These are phyloP conservation scores for Rhodamnia argentea DNA, from an alignment of 345 rosid species.

Conservation along the genomic window DNA sequence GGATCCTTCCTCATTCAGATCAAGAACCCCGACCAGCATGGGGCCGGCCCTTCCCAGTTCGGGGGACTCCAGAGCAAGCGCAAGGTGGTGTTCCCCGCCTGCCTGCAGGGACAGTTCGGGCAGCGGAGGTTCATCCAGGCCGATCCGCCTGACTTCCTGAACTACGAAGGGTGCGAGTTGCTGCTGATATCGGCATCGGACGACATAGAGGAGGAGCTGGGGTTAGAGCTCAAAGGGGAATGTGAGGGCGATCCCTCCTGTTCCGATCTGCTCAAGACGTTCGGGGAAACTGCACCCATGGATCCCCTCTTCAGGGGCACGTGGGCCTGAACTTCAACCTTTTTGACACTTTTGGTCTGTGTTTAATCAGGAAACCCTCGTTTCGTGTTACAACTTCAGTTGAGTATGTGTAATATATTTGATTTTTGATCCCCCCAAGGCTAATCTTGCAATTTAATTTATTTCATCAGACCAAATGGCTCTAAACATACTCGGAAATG, in stretches of 20 bases:
- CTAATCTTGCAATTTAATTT: neutral
- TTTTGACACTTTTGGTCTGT: neutral
- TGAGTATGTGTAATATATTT: neutral
- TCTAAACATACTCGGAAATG: neutral
- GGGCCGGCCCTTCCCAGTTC: slow-evolving; percentile 8
- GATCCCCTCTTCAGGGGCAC: slow-evolving; percentile 40
- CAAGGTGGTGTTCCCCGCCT: slow-evolving; percentile 56
- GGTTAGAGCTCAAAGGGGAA: slow-evolving; percentile 28
- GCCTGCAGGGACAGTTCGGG: slow-evolving; percentile 44
- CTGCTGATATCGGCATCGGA: slow-evolving; percentile 55
- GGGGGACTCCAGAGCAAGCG: slow-evolving; percentile 52
- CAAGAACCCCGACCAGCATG: slow-evolving; percentile 43
- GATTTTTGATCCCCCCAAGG: neutral
- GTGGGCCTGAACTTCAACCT: slow-evolving; percentile 26
- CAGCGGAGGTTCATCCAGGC: slow-evolving; percentile 30
- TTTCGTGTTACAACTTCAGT: too few relatives aligned
- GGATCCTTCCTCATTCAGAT: slow-evolving; percentile 66
- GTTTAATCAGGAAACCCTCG: neutral
- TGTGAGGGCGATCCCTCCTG: slow-evolving; percentile 24
- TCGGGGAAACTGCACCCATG: slow-evolving; percentile 31
- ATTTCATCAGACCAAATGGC: neutral
- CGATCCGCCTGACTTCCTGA: slow-evolving; percentile 62
- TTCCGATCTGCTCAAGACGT: slow-evolving; percentile 42
- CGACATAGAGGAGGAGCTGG: slow-evolving; percentile 52
- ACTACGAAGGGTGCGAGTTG: slow-evolving; percentile 72